Conservation (phyloP, 257 asterid species). For the Catharanthus roseus region DNA sequence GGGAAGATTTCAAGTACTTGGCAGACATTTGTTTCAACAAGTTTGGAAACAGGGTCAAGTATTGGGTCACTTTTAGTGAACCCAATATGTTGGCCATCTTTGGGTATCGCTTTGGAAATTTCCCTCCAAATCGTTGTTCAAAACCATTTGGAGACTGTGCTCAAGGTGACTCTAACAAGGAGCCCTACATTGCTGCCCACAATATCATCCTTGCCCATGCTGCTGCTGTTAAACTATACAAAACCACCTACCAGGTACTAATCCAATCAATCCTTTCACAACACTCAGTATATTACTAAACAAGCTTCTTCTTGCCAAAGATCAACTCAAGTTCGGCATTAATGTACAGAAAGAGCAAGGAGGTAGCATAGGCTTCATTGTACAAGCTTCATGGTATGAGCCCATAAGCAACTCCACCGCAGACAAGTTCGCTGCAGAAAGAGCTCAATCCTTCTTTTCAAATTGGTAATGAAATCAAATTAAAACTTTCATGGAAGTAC, state of each 20-base stretch:
- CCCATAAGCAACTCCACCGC: slow-evolving; percentile 27
- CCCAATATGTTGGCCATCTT: slow-evolving; percentile 10
- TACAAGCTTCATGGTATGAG: slow-evolving; percentile 23
- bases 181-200: slow-evolving; percentile 37
- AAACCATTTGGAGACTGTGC: slow-evolving; percentile 24
- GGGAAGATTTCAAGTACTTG: slow-evolving; percentile 25
- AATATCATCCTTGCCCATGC: slow-evolving; percentile 35
- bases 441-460: slow-evolving; percentile 24
- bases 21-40: slow-evolving; percentile 30
- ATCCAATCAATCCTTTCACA: not conserved
- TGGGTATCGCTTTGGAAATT: slow-evolving; percentile 1
- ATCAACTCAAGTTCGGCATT: too few species aligned
- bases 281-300: too few species aligned
- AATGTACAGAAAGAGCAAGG: slow-evolving; percentile 19
- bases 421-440: slow-evolving; percentile 25
- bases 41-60: slow-evolving; percentile 24
- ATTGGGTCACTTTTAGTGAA: slow-evolving; percentile 26
- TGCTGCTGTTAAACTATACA: slow-evolving; percentile 24
- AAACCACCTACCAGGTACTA: slow-evolving; percentile 29
- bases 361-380: slow-evolving; percentile 23
- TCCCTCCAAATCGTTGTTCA: slow-evolving; percentile 35
- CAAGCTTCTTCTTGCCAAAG: too few species aligned
- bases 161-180: slow-evolving; percentile 30
- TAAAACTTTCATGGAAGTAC: not conserved
- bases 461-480: slow-evolving; percentile 9